Evolutionary conservation across 176 grass and related monocot species (phyloP), one percentile per base, ranked within the genome.

Genomic region (Rhynchospora pubera): DNA sequence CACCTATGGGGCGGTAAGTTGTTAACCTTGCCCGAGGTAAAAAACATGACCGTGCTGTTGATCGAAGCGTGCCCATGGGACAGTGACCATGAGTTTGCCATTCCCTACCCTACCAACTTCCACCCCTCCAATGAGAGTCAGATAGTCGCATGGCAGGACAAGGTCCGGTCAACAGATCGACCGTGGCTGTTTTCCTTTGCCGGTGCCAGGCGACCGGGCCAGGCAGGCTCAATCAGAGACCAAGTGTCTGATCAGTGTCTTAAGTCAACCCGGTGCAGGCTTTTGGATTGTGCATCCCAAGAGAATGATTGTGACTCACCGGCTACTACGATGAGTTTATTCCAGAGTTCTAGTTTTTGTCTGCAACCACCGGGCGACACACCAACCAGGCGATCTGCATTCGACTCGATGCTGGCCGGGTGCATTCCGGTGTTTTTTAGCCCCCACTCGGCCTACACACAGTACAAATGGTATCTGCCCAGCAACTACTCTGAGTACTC

Each of bases 361-460:
- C 87, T 97, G 65, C 82, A 91, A 77, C 93, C 93, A 12, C 91
- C 85, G 5, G 87, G 85, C 0, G 79, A 88, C 71, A 83, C 87
- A 0, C 89, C 88, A 57, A 91, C 91, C 5, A 73, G 81, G 80
- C 76, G 84, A 3, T 57, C 70, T 9, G 67, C 87, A n/a, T 93
- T 97, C 83, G 91, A 91, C 71, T 80, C 93, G 56, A 65, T 97
- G 84, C 69, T 97, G 5, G 91, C 93, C 22, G 91, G 93, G 2
- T 97, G 93, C 83, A 88, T 97, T 47, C 93, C 91, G 21, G 91
- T 97, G 26, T 93, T 97, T 73, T 93, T 97, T 84, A 86, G 86
- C 80, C 91, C 89, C 0, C 73, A 80, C 30, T 89, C 93, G 66
- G 93, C 91, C 83, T 97, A 91, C 71, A 86, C 90, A 55, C 93